phyloP scores from a whole-genome alignment of 2,329 filamentous ascomycete species.

The Colletotrichum theobromicola region DNA sequence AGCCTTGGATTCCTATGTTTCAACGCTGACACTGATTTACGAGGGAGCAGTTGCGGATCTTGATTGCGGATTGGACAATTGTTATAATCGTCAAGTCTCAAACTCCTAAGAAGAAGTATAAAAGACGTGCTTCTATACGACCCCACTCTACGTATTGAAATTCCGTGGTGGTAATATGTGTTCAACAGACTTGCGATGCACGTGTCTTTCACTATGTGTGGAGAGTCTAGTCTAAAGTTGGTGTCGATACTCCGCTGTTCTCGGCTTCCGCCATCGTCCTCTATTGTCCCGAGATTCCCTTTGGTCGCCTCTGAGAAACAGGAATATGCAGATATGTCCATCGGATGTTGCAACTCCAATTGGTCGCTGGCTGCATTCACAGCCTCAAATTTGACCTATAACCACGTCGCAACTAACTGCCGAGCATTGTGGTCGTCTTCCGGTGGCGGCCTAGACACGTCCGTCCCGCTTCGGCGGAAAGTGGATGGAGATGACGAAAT shows the following conservation, averaged over 20 bases:
- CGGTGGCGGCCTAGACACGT: background rate
- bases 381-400: background rate
- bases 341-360: background rate
- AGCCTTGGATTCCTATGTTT: background rate
- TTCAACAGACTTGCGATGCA: background rate
- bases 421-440: background rate
- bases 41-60: background rate
- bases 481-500: background rate
- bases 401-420: background rate
- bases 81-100: background rate
- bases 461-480: background rate
- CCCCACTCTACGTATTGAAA: background rate
- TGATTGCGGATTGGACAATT: background rate
- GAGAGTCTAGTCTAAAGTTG: background rate
- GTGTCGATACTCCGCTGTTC: background rate
- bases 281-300: background rate
- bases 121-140: background rate
- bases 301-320: background rate
- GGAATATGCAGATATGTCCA: background rate
- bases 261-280: background rate
- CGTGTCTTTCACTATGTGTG: background rate
- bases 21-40: background rate
- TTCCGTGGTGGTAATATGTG: background rate
- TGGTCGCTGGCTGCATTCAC: background rate
- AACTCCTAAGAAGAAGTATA: background rate